phyloP scores from a whole-genome alignment of 805 yeast genomes.

The Kuraishia floccosa region DNA sequence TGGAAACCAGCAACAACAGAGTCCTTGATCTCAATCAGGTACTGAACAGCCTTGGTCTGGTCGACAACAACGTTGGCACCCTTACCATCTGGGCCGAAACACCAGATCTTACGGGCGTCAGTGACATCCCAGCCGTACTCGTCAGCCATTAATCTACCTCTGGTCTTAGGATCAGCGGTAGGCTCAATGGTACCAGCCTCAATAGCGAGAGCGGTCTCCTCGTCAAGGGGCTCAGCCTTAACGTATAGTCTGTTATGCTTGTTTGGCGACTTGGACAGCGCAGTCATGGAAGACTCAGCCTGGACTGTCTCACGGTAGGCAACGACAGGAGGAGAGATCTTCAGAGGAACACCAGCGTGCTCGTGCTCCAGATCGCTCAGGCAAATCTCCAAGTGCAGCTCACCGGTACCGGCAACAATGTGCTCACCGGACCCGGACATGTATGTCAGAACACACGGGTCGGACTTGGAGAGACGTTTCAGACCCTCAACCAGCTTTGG shows the following conservation, averaged over 20 bases:
- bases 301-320: constrained; percentile 98
- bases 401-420: constrained; percentile 99
- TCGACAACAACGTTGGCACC: constrained; percentile 99
- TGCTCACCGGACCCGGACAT: constrained; percentile 97
- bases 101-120: constrained; percentile 99
- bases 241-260: constrained; percentile 99
- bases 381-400: constrained; percentile 98
- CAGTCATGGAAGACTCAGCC: constrained; percentile 87
- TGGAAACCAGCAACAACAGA: constrained; percentile 99
- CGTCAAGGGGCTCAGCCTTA: constrained; percentile 92
- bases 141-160: constrained; percentile 98
- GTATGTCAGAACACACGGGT: constrained; percentile 90
- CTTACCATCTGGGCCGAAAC: constrained; percentile 99
- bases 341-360: constrained; percentile 99
- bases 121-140: constrained; percentile 99
- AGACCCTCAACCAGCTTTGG: constrained; percentile 99
- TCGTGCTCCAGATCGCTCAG: constrained; percentile 91
- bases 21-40: constrained; percentile 98
- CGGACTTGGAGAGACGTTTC: constrained; percentile 98
- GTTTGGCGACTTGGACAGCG: constrained; percentile 99
- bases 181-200: constrained; percentile 88
- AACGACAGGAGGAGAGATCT: constrained; percentile 96
- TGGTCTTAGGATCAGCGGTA: constrained; percentile 96
- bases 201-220: constrained; percentile 86
- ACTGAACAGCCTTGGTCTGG: constrained; percentile 99